phyloP scores from a whole-genome alignment of 2,329 filamentous ascomycete genomes.

The Aspergillus pseudoterreus region DNA sequence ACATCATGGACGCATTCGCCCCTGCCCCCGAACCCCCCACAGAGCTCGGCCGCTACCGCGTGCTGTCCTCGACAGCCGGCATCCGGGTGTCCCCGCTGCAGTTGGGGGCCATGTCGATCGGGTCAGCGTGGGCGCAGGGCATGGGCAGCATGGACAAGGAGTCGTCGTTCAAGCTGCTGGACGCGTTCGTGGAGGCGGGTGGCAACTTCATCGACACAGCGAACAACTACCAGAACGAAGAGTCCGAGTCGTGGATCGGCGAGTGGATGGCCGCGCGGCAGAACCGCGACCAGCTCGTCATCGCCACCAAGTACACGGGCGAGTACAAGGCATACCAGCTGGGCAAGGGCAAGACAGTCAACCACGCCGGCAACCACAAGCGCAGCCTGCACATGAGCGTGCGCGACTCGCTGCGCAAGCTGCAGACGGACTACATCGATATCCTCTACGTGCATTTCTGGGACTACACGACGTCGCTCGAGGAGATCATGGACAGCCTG shows the following conservation, averaged over 20 bases:
- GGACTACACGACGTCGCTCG: slow-evolving; percentile 40
- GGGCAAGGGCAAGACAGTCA: slow-evolving; percentile 23
- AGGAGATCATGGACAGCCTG: slow-evolving; percentile 36
- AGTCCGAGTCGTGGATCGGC: slow-evolving; percentile 63
- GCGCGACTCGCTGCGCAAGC: slow-evolving; percentile 43
- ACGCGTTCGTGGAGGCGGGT: slow-evolving; percentile 60
- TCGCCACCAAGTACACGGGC: slow-evolving; percentile 64
- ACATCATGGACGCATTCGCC: slow-evolving; percentile 16
- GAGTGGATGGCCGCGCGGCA: slow-evolving; percentile 63
- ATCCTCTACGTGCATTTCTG: slow-evolving; percentile 56
- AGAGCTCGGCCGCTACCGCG: slow-evolving; percentile 59
- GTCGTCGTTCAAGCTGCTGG: slow-evolving; percentile 58
- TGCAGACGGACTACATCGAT: slow-evolving; percentile 53
- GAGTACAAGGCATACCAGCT: slow-evolving; percentile 52
- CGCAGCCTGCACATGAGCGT: slow-evolving; percentile 43
- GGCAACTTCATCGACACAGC: slow-evolving; percentile 72
- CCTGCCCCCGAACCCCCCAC: slow-evolving; percentile 53
- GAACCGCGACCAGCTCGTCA: slow-evolving; percentile 63
- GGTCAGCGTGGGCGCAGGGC: slow-evolving; percentile 38
- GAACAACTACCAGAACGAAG: slow-evolving; percentile 63
- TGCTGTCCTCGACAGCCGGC: slow-evolving; percentile 62
- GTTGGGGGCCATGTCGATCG: slow-evolving; percentile 34
- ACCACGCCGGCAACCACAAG: slow-evolving; percentile 44
- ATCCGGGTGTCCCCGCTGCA: slow-evolving; percentile 61
- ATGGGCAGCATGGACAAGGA: slow-evolving; percentile 64